A percentile compares a stretch with the other conserved stretches of the same genome.
phyloP scores from a whole-genome alignment of 148 eudicot genomes.

The Nyssa sinensis region DNA sequence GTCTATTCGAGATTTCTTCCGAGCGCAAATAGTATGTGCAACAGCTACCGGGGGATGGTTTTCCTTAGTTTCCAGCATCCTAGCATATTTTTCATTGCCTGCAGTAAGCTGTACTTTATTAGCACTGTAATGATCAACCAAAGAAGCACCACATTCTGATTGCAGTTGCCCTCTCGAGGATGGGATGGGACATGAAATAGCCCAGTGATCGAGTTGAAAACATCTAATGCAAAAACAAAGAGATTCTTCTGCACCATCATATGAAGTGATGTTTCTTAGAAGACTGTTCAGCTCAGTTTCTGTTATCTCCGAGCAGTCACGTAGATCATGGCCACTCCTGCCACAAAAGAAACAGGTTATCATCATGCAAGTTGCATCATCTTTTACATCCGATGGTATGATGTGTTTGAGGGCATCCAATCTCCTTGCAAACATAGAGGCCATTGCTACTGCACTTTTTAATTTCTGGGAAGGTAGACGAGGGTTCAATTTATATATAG shows the following conservation, averaged over 20 bases:
- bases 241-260: conserved; percentile 31
- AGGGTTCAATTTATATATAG: conserved; percentile 6
- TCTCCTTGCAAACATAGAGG: conserved; percentile 51
- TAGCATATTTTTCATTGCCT: no score
- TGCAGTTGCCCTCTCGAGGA: conserved; percentile 10
- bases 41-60: conserved; percentile 7
- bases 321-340: conserved; percentile 38
- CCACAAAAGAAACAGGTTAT: conserved; percentile 56
- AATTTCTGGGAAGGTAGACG: conserved; percentile 13
- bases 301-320: conserved; percentile 36
- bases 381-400: conserved; percentile 14
- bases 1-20: background rate
- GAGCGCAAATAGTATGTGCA: background rate
- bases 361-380: background rate
- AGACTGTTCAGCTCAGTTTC: conserved; percentile 40
- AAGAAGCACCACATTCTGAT: background rate
- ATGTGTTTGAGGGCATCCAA: conserved; percentile 49
- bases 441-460: conserved; percentile 38
- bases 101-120: conserved; percentile 12
- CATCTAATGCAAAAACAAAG: conserved; percentile 50
- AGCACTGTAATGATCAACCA: background rate
- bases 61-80: background rate
- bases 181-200: conserved; percentile 42
- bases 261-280: conserved; percentile 16
- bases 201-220: conserved; percentile 59